Conservation (phyloP, 2,329 filamentous ascomycete genomes). For the Colletotrichum kahawae region DNA sequence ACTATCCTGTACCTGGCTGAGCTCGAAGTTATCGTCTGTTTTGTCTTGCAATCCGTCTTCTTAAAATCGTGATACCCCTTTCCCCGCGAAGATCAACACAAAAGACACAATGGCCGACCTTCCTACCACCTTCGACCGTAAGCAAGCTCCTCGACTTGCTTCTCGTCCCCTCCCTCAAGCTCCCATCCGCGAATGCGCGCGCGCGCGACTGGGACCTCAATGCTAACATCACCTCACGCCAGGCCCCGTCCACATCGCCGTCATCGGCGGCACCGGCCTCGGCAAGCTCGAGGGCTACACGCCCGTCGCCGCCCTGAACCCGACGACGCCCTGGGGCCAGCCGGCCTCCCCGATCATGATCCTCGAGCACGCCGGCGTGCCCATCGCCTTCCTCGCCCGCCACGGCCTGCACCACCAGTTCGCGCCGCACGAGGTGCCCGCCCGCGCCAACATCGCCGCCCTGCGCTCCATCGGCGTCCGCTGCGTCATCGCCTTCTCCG, state of each 20-base stretch:
- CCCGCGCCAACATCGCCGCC: conserved; percentile 97
- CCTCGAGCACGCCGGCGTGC: conserved; percentile 81
- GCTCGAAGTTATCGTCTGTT: neutral
- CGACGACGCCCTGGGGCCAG: conserved; percentile 85
- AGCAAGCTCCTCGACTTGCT: conserved; percentile 25
- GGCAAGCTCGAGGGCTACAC: conserved; percentile 86
- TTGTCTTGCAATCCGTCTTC: neutral
- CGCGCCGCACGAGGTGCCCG: conserved; percentile 93
- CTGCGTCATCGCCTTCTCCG: conserved; percentile 91
- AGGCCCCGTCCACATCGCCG: conserved; percentile 81
- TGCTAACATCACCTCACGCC: neutral
- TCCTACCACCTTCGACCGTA: conserved; percentile 64
- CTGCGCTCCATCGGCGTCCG: conserved; percentile 88
- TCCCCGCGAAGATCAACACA: neutral
- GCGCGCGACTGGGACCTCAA: neutral
- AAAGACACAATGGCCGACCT: conserved; percentile 53
- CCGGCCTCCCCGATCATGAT: conserved; percentile 81
- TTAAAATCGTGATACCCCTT: neutral
- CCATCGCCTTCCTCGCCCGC: conserved; percentile 91
- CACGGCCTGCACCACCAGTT: conserved; percentile 89
- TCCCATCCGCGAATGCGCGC: neutral
- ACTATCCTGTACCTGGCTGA: neutral
- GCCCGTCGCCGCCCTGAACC: conserved; percentile 78
- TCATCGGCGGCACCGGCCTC: conserved; percentile 93
- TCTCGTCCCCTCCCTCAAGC: neutral